Conservation (phyloP, 106 monocot species). For the Allium cepa region DNA sequence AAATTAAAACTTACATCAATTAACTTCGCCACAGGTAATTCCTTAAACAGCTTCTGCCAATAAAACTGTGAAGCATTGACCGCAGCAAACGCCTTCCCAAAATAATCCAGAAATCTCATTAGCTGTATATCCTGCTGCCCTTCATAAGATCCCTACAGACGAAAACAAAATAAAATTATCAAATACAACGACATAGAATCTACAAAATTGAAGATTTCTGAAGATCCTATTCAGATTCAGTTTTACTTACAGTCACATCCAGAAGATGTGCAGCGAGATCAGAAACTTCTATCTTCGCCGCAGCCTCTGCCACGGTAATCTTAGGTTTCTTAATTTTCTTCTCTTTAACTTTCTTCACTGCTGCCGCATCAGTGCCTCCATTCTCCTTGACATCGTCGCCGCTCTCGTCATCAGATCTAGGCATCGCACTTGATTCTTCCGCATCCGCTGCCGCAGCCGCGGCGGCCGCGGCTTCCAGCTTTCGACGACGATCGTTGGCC, state of each 20-base stretch:
- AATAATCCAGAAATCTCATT: slow-evolving; percentile 93
- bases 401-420: slow-evolving; percentile 34
- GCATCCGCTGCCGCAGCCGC: slow-evolving; percentile 16
- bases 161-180: not conserved
- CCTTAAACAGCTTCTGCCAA: slow-evolving; percentile 87
- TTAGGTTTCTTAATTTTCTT: slow-evolving; percentile 63
- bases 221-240: no score
- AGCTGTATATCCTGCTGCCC: slow-evolving; percentile 77
- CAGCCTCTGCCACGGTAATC: slow-evolving; percentile 87
- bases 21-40: slow-evolving; percentile 69
- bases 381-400: slow-evolving; percentile 13
- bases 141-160: slow-evolving; percentile 65
- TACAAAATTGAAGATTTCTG: no score
- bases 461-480: slow-evolving; percentile 34
- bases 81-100: slow-evolving; percentile 55
- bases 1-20: slow-evolving; percentile 52
- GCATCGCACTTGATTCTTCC: not conserved
- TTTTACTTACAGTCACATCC: slow-evolving; percentile 54
- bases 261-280: slow-evolving; percentile 67
- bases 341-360: slow-evolving; percentile 56
- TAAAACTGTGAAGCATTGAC: slow-evolving; percentile 77
- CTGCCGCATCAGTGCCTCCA: slow-evolving; percentile 15
- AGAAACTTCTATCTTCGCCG: slow-evolving; percentile 52
- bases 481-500: slow-evolving; percentile 61
- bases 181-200: not conserved